A percentile compares a stretch with the other conserved stretches of the same genome.
These are phyloP conservation scores for Tricholoma bakamatsutake DNA, from an alignment of 768 basidiomycete species.

Conservation along the genomic window DNA sequence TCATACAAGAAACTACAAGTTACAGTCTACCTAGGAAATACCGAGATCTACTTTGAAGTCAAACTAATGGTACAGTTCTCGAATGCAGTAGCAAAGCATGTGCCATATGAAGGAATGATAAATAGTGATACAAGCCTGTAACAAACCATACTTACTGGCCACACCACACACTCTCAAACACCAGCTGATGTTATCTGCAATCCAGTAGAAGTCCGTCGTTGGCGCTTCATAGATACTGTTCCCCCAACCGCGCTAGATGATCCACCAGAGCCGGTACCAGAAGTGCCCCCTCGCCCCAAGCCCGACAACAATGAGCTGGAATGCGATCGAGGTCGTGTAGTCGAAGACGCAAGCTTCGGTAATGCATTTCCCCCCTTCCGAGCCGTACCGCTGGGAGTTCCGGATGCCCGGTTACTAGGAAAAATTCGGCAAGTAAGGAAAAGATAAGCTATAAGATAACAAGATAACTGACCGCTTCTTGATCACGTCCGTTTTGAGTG, in stretches of 20 bases:
- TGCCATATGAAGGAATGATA: neutral
- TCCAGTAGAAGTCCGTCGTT: constrained; percentile 70
- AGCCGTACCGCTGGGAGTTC: constrained; percentile 56
- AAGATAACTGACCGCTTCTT: constrained; percentile 75
- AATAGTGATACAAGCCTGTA: constrained; percentile 4
- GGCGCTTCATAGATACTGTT: constrained; percentile 63
- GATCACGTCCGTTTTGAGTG: constrained; percentile 95
- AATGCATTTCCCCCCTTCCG: constrained; percentile 58
- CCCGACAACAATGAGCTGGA: constrained; percentile 52
- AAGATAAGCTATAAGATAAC: constrained; percentile 5
- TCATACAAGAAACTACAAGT: neutral
- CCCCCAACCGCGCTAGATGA: constrained; percentile 26
- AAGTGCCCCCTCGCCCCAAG: constrained; percentile 23
- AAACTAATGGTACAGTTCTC: constrained; percentile 4
- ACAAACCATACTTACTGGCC: neutral
- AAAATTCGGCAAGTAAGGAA: neutral
- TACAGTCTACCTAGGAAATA: constrained; percentile 6
- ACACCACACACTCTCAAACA: constrained; percentile 14
- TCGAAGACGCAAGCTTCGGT: constrained; percentile 73
- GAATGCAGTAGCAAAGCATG: neutral
- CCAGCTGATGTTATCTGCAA: constrained; percentile 36
- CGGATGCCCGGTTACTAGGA: constrained; percentile 74
- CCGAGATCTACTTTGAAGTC: neutral
- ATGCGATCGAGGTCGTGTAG: constrained; percentile 68
- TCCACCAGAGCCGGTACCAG: constrained; percentile 14